phyloP scores from a whole-genome alignment of 1,284 basidiomycete species.

The Naganishia sp. region DNA sequence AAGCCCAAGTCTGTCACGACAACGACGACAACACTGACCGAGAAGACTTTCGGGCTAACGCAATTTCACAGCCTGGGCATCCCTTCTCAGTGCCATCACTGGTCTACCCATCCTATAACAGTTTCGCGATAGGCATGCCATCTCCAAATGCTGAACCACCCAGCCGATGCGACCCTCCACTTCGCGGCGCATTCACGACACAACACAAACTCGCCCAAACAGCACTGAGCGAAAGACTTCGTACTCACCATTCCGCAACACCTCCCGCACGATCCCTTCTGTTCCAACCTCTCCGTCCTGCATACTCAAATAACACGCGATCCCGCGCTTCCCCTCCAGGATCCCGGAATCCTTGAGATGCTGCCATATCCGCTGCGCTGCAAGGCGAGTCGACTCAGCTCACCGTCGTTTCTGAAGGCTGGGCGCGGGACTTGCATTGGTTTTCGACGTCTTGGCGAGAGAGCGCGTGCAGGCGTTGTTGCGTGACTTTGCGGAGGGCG shows the following conservation, averaged over 20 bases:
- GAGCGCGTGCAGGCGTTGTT: conserved; percentile 42
- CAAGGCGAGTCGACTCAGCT: background rate
- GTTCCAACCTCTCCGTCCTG: conserved; percentile 51
- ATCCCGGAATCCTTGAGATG: conserved; percentile 39
- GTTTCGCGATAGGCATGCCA: no score
- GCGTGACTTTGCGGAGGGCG: conserved; percentile 45
- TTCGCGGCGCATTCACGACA: background rate
- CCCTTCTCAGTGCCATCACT: no score
- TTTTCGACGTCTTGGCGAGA: conserved; percentile 40
- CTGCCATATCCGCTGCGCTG: conserved; percentile 45
- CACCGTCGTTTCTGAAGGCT: background rate
- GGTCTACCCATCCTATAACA: no score
- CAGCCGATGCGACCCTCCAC: no score
- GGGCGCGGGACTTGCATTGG: conserved; percentile 44
- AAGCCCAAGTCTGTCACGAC: no score
- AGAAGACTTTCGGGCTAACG: no score
- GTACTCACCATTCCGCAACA: conserved; percentile 41
- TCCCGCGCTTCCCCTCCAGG: conserved; percentile 41
- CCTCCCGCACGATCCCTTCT: conserved; percentile 42
- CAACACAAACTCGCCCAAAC: background rate
- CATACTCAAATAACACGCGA: conserved; percentile 53
- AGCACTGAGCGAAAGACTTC: background rate
- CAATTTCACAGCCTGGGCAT: no score
- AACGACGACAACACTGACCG: no score
- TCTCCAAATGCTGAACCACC: background rate